Percentiles rank a stretch among this genome's conserved stretches.
Evolutionary conservation across 108 stramenopile species (phyloP).

Genomic region (Cyclostephanos tholiformis): DNA sequence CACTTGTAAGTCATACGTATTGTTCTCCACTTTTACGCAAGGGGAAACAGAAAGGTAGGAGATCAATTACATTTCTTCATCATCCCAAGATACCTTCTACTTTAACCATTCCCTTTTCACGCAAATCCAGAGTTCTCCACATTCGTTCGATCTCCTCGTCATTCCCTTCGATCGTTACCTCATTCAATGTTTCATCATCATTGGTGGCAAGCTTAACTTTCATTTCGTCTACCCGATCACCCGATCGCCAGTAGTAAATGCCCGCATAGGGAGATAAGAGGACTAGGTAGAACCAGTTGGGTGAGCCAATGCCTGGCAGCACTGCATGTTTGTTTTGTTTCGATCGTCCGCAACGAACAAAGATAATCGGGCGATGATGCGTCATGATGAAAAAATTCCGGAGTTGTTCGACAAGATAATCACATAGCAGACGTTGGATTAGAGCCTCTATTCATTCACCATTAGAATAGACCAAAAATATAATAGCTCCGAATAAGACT

Average conservation of each 20-base stretch:
- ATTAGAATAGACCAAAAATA: background rate
- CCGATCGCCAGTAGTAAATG: constrained; percentile 92
- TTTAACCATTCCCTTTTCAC: constrained; percentile 95
- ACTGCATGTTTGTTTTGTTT: constrained; percentile 12
- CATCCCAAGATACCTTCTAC: constrained; percentile 81
- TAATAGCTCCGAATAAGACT: background rate
- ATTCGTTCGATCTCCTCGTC: constrained; percentile 95
- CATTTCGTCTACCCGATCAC: constrained; percentile 87
- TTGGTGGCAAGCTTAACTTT: constrained; percentile 76
- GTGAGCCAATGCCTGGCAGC: constrained; percentile 72
- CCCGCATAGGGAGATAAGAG: constrained; percentile 92
- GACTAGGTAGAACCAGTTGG: constrained; percentile 84
- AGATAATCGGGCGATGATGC: background rate
- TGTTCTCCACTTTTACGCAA: no score
- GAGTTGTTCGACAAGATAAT: no score
- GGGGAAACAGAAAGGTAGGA: background rate
- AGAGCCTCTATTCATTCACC: no score
- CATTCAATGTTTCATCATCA: constrained; percentile 87
- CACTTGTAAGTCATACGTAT: no score
- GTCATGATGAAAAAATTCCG: background rate
- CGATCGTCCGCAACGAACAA: background rate
- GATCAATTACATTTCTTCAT: background rate
- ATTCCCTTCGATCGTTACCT: constrained; percentile 77
- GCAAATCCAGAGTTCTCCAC: constrained; percentile 87
- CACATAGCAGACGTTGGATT: no score